Conservation (phyloP, 148 eudicot genomes). For the Simmondsia chinensis region DNA sequence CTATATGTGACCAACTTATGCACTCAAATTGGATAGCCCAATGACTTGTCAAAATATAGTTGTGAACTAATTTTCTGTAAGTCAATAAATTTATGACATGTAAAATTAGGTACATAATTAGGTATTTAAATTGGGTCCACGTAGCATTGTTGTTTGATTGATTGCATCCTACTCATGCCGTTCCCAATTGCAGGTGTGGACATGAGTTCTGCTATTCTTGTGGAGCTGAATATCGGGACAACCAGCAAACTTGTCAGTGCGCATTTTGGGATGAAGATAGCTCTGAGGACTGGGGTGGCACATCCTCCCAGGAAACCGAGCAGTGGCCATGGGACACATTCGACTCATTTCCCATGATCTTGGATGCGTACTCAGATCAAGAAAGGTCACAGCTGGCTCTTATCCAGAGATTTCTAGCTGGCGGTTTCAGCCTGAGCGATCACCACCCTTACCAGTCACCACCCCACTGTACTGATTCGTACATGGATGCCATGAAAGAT, state of each 20-base stretch:
- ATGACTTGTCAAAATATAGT: too few relatives aligned
- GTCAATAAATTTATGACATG: too few relatives aligned
- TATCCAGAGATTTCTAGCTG: constrained; percentile 76
- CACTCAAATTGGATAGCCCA: too few relatives aligned
- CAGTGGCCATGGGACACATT: constrained; percentile 79
- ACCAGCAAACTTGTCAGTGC: constrained; percentile 61
- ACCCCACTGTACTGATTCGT: constrained; percentile 61
- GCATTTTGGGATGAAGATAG: constrained; percentile 45
- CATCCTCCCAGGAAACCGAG: constrained; percentile 36
- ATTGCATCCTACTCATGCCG: background rate
- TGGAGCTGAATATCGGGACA: constrained; percentile 44
- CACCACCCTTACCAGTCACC: constrained; percentile 55
- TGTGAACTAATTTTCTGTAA: too few relatives aligned
- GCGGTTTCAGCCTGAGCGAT: constrained; percentile 65
- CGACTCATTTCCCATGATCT: constrained; percentile 43
- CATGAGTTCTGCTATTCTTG: constrained; percentile 79
- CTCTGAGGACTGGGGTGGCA: constrained; percentile 14
- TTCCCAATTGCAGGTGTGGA: constrained; percentile 44
- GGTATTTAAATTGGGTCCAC: too few relatives aligned
- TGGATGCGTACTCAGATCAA: constrained; percentile 80
- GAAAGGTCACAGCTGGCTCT: constrained; percentile 85
- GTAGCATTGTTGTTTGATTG: background rate
- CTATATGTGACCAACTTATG: too few relatives aligned
- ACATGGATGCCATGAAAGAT: constrained; percentile 76
- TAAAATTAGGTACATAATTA: too few relatives aligned